Evolutionary conservation across 2,329 filamentous ascomycete species (phyloP), one percentile per base, ranked within the genome.

Genomic region (Cadophora malorum): DNA sequence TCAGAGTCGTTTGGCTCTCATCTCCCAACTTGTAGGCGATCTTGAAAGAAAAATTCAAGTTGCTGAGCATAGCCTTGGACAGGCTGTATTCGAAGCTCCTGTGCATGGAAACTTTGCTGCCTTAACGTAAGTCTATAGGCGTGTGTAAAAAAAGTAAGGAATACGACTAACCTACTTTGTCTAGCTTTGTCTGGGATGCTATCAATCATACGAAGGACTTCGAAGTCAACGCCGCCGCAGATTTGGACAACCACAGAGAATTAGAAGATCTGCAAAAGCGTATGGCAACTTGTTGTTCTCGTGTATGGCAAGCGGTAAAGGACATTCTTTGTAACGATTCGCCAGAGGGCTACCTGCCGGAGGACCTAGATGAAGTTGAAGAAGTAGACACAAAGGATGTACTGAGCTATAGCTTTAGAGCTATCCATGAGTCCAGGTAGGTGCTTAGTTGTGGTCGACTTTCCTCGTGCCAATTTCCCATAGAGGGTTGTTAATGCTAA

Each of bases 341-440:
- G 0, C 96, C 96, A 0, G 96, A 99, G 80, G 95, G 95, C 0
- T 90, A 96, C 78, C 82, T 93, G 3, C 91, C 90, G 0, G 89
- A 94, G 63, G 92, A 95, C 31, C 79, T 93, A n/a, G 88, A 91
- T 64, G 90, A 91, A 41, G 81, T 87, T 19, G 85, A 90, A 4
- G 91, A 90, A 0, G 84, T 93, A 1, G 90, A 91, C 63, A 94
- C 93, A 0, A 98, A 97, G 76, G 93, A 96, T 74, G 85, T 97
- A 21, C 80, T 99, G 58, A 98, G 95, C 72, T 99, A 96, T 78
- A 97, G 94, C 70, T 99, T 97, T 86, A 88, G 96, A 74, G 93
- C 94, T 6, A 84, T 97, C n/a, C 95, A 97, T 70, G 96, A 99
- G 80, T 93, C 94, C 28, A 97, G 93, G 91, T 93, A 81, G 69